Conservation (phyloP, 139 green algal species). For the Yamagishiella unicocca region DNA sequence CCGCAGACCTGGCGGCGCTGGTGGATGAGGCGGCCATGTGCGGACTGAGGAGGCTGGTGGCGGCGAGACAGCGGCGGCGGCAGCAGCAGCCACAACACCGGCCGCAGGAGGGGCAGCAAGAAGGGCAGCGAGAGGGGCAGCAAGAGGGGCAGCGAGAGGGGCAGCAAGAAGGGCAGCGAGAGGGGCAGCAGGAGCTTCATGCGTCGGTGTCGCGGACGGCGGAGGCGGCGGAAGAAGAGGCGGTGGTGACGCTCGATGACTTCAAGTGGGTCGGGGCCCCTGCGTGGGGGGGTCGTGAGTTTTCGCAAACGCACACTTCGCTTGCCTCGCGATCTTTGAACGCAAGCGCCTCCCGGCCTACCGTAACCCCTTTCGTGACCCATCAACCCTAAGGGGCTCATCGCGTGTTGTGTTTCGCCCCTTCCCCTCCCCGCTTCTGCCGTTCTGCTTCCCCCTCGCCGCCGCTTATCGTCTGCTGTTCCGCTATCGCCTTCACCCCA, state of each 20-base stretch:
- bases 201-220: not conserved
- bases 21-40: constrained; percentile 82
- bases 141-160: not conserved
- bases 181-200: constrained; percentile 25
- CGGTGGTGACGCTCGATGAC: constrained; percentile 57
- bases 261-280: constrained; percentile 37
- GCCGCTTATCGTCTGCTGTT: too few species aligned
- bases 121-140: not conserved
- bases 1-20: constrained; percentile 85
- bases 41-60: constrained; percentile 59
- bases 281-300: too few species aligned
- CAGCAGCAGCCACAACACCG: not conserved
- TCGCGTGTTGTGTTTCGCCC: too few species aligned
- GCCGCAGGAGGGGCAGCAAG: not conserved
- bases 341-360: too few species aligned
- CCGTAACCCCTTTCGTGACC: too few species aligned
- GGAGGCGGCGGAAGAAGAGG: not conserved
- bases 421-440: not conserved
- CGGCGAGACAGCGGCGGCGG: constrained; percentile 5
- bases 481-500: too few species aligned
- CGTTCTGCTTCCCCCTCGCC: not conserved
- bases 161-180: not conserved
- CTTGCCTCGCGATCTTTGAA: too few species aligned
- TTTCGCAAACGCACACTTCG: too few species aligned
- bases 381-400: not conserved